These are phyloP conservation scores for Aureobasidium sp. DNA, from an alignment of 2,329 filamentous ascomycete genomes.

Conservation along the genomic window DNA sequence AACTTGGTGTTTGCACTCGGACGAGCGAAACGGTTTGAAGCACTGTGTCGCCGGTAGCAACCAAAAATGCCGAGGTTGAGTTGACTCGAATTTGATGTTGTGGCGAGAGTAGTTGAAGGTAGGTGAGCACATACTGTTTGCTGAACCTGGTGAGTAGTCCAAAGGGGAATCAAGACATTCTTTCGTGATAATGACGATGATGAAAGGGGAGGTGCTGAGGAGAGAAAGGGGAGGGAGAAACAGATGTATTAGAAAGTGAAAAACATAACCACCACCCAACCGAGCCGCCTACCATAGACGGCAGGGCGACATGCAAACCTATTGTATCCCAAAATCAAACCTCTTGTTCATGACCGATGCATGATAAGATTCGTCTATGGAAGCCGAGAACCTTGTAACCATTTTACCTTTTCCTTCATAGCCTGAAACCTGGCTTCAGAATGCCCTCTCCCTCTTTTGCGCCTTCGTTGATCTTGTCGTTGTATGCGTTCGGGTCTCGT, in stretches of 20 bases:
- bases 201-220: neutral
- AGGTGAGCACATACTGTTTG: no score
- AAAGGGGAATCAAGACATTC: neutral
- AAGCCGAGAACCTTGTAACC: neutral
- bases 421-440: slow-evolving; percentile 10
- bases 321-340: neutral
- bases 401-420: neutral
- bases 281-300: neutral
- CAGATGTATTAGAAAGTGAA: neutral
- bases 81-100: no score
- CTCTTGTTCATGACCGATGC: neutral
- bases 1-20: no score
- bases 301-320: neutral
- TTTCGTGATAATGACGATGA: neutral
- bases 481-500: slow-evolving; percentile 32
- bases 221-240: neutral
- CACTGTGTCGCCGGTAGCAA: no score
- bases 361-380: neutral
- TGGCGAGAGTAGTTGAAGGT: no score
- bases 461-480: slow-evolving; percentile 24
- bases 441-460: slow-evolving; percentile 15
- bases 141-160: no score
- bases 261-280: neutral
- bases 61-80: no score
- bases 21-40: no score